Evolutionary conservation across 1,139 yeast genomes (phyloP), one percentile per base, ranked within the genome.

Genomic region (Saccharomycopsis phalli): DNA sequence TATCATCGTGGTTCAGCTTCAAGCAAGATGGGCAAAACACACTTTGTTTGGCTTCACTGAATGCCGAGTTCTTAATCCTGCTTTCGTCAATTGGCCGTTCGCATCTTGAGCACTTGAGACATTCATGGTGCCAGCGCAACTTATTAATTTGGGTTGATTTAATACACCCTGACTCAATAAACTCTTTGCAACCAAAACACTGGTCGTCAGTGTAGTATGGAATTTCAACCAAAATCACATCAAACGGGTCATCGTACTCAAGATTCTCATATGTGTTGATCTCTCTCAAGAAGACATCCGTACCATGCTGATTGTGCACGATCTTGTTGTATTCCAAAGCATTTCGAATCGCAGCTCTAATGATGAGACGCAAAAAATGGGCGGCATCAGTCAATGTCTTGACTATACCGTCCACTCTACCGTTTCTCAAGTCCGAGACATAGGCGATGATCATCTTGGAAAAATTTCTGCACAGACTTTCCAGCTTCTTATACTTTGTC

Each of bases 381-480:
- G 98, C 97, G 4, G 32, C 22, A 11, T 25, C 30, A n/a, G n/a
- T n/a, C n/a, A 32, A 10, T 22, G 28, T 34, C 21, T 19, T 13
- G 14, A 50, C 69, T 62, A 0, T n/a, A 79, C 63, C n/a, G n/a
- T n/a, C n/a, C n/a, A n/a, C n/a, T n/a, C n/a, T n/a, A n/a, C n/a
- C n/a, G 52, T 78, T 80, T 50, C 88, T 61, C 40, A 81, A 60
- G n/a, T 80, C 68, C 1, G 86, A 83, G 48, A 81, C 62, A 56
- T 81, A 81, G 41, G 81, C 75, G 87, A 81, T 78, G 5, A 81
- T 67, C 52, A 81, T 81, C 1, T 87, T 82, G 0, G 86, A 82
- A 36, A 93, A 69, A 44, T 84, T 83, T 54, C 95, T 72, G n/a
- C 98, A 95, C 53, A 86, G 94, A 50, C 83, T 82, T 37, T 74